Evolutionary conservation across 306 rosid species (phyloP), one percentile per base, ranked within the genome.

Genomic region (Pyrus bretschneideri): DNA sequence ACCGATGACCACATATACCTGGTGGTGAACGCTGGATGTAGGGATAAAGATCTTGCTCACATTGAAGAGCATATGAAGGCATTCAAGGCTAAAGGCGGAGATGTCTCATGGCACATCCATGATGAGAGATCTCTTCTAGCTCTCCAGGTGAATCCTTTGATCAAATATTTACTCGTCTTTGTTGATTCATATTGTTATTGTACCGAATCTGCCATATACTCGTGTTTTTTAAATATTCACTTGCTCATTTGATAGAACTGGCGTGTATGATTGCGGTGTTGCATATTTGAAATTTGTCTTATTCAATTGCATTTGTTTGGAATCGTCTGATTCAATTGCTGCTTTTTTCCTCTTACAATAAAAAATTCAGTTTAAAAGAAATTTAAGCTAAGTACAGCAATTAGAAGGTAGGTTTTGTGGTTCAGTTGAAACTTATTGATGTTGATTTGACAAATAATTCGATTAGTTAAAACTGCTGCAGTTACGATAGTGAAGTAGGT

Each of bases 81-180:
- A 45, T 93, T 91, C 90, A 91, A 93, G 89, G 92, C 94, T 77
- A 93, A 91, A 89, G 98, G 98, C 12, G 98, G 98, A 46, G 96
- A 93, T 75, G 96, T 91, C 71, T 90, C 97, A 6, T 93, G 98
- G 97, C 96, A 91, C 81, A 90, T 93, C 77, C 98, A 93, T 51
- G 98, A 93, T 69, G 98, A 93, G 88, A 88, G 98, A 83, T 90
- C 97, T 67, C 96, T 93, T 67, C 88, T 93, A 61, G 97, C 98
- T 60, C 90, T 93, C 12, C 96, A 91, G 97, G 98, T 91, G 63
- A 79, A 70, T 81, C 62, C 67, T 68, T 61, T 58, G 21, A 13
- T 27, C 73, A 25, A 67, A 9, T 22, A 40, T 14, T 35, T 38
- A n/a, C 25, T 55, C 18, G 19, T 45, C 59, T 40, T 65, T n/a